Evolutionary conservation across 176 grass and related monocot genomes (phyloP).

Genomic region (Oryza glaberrima): DNA sequence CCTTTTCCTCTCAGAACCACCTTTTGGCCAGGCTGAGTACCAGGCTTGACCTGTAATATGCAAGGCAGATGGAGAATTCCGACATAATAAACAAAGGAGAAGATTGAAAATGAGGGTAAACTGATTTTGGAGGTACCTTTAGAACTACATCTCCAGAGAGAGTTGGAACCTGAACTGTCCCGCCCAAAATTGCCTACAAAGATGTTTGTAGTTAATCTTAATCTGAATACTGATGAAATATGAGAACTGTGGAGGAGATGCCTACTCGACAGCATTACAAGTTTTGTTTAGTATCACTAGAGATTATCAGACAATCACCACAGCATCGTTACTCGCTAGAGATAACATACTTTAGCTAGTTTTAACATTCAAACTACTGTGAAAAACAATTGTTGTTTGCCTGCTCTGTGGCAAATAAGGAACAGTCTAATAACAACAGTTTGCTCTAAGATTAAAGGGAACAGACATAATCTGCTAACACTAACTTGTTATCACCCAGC

Average conservation of each 20-base stretch:
- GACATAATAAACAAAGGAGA: background rate
- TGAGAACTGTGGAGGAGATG: background rate
- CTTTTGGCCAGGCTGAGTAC: slow-evolving; percentile 96
- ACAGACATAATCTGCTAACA: background rate
- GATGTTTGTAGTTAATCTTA: slow-evolving; percentile 16
- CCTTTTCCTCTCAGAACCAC: slow-evolving; percentile 98
- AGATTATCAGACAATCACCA: background rate
- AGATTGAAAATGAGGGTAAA: background rate
- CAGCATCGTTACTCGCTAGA: background rate
- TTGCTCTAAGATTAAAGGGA: background rate
- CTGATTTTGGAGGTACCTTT: slow-evolving; percentile 57
- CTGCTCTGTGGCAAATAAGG: background rate
- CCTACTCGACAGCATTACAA: background rate
- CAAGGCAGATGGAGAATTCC: background rate
- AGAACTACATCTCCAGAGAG: slow-evolving; percentile 91
- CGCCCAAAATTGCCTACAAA: slow-evolving; percentile 84
- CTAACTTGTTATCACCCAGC: background rate
- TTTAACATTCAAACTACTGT: background rate
- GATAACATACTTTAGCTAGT: background rate
- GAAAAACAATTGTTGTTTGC: background rate
- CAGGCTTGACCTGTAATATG: slow-evolving; percentile 76
- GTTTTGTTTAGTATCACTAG: background rate
- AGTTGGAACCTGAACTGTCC: slow-evolving; percentile 95
- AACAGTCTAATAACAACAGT: background rate
- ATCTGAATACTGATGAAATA: slow-evolving; percentile 1